Base-by-base conservation (phyloP, 2,329 filamentous ascomycete genomes). In the Cladosporium sp. region DNA sequence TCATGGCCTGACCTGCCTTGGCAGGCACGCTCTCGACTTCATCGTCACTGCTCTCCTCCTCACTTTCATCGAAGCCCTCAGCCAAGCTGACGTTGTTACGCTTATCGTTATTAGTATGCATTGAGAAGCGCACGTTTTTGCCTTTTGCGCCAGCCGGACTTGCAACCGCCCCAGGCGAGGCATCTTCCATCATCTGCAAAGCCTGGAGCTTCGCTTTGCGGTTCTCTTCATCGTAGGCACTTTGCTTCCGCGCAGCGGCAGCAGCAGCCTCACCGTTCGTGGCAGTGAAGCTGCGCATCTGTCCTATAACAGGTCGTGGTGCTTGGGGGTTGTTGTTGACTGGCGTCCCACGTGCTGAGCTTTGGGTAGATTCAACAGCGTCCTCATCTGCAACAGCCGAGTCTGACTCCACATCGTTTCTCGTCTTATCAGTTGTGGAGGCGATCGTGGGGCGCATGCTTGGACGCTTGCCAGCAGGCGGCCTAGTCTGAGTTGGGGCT, bases 121-220 rank as follows among this genome's bases (percentile, higher is more conserved):
- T 36, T 4, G 46, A 49, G 30, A 49, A 49, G 8, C 30, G 38
- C 3, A 49, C 38, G 22, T 7, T 43, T 39, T 50, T 43, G 11
- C 39, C 48, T 25, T 38, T 43, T 7, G 33, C 18, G 13, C n/a
- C 33, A 20, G 25, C 12, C 12, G 41, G 11, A 20, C 39, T 15
- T 4, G 40, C 22, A 4, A 48, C 29, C n/a, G 52, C 42, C 9
- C 49, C 43, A 9, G 27, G 42, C 25, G 36, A 46, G 13, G 45
- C 43, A 29, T 55, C 55, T 8, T 53, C 55, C 19, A 66, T 53
- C 59, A 61, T 59, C 38, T 60, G 56, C 25, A 67, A 55, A 7
- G 59, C 63, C 35, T 65, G 61, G 20, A 69, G 54, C 53, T 68
- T 68, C 8, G 67, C 67, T 3, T 60, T 52, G 7, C 65, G 51